Evolutionary conservation across 371 early-diverging fungal genomes (phyloP), one percentile per base, ranked within the genome.

Genomic region (Gilbertella persicaria): DNA sequence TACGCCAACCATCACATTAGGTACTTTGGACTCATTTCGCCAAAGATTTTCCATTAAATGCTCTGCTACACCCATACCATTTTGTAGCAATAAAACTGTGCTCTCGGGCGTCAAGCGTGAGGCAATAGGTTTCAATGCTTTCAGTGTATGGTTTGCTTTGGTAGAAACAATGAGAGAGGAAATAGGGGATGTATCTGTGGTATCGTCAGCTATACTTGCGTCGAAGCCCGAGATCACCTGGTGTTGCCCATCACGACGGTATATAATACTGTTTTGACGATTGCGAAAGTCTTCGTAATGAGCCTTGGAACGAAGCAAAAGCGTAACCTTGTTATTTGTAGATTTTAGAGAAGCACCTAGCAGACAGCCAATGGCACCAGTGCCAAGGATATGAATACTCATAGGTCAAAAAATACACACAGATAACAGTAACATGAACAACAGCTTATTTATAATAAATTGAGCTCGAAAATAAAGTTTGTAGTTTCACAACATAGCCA

Each of bases 1-100:
- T 1, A 84, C 74, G 24, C 80, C 83, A 5, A 82, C 61, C 3
- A 74, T 69, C 5, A 85, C 52, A 4, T 65, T 47, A 41, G 83
- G 78, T 5, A 66, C 24, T 3, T 65, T 59, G 16, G 43, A 17
- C 3, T 24, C 43, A 33, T 30, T 52, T 38, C 29, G 60, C 64
- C 76, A 80, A 17, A 75, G 26, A 20, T 50, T 60, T 3, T 61
- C 56, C 33, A 67, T 53, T 10, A 85, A 42, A 35, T 81, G 78
- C 19, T 86, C 84, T n/a, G 65, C 63, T 2, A 69, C 59, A 19
- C 87, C 87, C 84, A 85, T 80, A 6, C 87, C 87, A 44, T 87
- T 87, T 50, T 84, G 84, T 39, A 87, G 37, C 44, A 87, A 55
- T 7, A 84, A 50, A 3, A 85, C 67, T 0, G 75, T 68, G 7